Evolutionary conservation across 495 filamentous ascomycete genomes (phyloP).

Genomic region (Penicillium longicatenatum): DNA sequence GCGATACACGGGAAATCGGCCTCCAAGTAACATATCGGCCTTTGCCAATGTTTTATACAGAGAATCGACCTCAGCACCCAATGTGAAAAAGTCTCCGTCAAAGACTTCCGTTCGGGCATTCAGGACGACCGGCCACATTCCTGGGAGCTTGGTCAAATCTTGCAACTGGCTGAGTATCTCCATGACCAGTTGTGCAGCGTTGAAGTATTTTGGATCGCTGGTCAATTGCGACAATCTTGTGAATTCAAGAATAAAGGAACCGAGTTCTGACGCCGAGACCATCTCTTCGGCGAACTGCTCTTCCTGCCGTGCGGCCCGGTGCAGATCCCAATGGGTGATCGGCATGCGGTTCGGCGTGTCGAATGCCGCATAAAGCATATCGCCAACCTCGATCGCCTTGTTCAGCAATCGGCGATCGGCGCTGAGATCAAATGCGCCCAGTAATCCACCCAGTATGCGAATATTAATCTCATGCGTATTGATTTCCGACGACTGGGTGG

Average conservation of each 20-base stretch:
- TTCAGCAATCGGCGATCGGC: conserved; percentile 32
- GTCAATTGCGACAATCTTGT: conserved; percentile 87
- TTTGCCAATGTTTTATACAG: conserved; percentile 38
- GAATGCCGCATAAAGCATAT: conserved; percentile 42
- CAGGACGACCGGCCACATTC: conserved; percentile 36
- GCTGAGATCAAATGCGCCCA: conserved; percentile 54
- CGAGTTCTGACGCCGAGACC: conserved; percentile 70
- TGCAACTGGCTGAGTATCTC: conserved; percentile 73
- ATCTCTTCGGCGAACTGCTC: conserved; percentile 26
- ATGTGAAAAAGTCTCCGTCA: conserved; percentile 21
- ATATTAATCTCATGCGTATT: conserved; percentile 55
- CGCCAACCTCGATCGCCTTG: conserved; percentile 37
- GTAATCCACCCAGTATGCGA: conserved; percentile 52
- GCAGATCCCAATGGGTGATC: conserved; percentile 33
- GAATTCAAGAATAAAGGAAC: conserved; percentile 82
- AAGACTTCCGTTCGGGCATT: conserved; percentile 24
- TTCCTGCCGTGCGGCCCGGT: conserved; percentile 23
- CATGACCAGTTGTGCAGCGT: conserved; percentile 82
- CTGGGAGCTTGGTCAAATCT: conserved; percentile 50
- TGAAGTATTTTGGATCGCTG: conserved; percentile 77
- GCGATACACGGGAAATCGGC: conserved; percentile 36
- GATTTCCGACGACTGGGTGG: conserved; percentile 26
- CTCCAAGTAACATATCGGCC: conserved; percentile 39
- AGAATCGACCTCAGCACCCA: conserved; percentile 36
- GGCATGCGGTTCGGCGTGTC: conserved; percentile 44